phyloP scores from a whole-genome alignment of 2,329 filamentous ascomycete genomes.

The Elsinoe perseae region DNA sequence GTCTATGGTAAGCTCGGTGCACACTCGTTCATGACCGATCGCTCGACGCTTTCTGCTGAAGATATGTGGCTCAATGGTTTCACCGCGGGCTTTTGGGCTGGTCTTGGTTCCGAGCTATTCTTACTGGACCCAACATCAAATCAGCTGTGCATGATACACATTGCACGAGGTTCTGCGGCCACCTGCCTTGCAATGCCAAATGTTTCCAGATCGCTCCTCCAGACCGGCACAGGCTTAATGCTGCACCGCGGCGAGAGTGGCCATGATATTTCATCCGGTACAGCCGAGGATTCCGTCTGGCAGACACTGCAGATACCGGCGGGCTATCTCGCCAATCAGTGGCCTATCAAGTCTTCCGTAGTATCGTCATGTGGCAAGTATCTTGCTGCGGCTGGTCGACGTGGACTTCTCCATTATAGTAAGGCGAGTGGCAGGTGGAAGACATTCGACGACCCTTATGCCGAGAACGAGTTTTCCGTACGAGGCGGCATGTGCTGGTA shows the following conservation, averaged over 20 bases:
- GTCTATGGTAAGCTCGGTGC: constrained; percentile 89
- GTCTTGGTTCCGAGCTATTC: constrained; percentile 77
- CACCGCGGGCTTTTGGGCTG: constrained; percentile 73
- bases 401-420: constrained; percentile 92
- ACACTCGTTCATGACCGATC: constrained; percentile 70
- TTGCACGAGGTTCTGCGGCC: constrained; percentile 86
- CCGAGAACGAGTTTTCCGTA: constrained; percentile 86
- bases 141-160: constrained; percentile 52
- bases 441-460: constrained; percentile 70
- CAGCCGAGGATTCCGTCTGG: constrained; percentile 89
- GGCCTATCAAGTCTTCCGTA: constrained; percentile 81
- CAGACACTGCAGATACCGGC: constrained; percentile 82
- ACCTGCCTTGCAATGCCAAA: constrained; percentile 90
- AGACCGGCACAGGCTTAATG: constrained; percentile 81
- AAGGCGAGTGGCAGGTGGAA: constrained; percentile 93
- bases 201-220: constrained; percentile 77
- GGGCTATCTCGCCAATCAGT: constrained; percentile 79
- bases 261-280: constrained; percentile 77
- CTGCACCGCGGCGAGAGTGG: constrained; percentile 55
- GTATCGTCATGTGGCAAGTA: constrained; percentile 90
- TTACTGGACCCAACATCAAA: constrained; percentile 47
- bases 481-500: constrained; percentile 98
- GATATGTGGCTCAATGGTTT: constrained; percentile 71
- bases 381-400: constrained; percentile 86
- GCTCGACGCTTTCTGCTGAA: constrained; percentile 55